Conservation (phyloP, 805 yeast species). For the Kodamaea leandrae region DNA sequence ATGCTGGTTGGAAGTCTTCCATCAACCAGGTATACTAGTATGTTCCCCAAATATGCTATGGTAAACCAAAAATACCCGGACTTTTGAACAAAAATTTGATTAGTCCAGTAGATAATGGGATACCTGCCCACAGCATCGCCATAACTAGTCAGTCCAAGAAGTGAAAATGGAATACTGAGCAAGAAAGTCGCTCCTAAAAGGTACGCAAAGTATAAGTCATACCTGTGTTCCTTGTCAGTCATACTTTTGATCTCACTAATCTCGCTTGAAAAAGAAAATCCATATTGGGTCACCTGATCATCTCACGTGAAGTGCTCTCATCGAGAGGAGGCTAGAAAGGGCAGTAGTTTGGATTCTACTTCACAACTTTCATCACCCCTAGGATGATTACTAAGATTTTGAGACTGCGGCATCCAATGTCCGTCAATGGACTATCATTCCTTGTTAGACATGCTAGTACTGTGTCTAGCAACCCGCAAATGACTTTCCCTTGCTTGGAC, state of each 20-base stretch:
- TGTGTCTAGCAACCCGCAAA: constrained; percentile 47
- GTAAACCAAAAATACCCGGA: constrained; percentile 34
- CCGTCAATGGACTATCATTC: neutral
- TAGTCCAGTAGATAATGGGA: constrained; percentile 14
- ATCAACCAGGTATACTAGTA: constrained; percentile 9
- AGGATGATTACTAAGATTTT: neutral
- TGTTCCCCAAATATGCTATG: constrained; percentile 15
- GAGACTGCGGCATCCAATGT: neutral
- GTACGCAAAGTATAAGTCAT: neutral
- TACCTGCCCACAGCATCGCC: constrained; percentile 13
- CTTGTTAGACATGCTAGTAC: neutral
- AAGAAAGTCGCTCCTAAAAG: constrained; percentile 15
- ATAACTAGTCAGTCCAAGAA: constrained; percentile 12
- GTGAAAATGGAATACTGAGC: constrained; percentile 23
- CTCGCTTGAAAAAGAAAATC: neutral
- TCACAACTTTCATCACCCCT: neutral
- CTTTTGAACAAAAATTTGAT: constrained; percentile 23
- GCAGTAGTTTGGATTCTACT: neutral
- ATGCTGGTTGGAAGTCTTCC: constrained; percentile 7
- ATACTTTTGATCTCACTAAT: neutral
- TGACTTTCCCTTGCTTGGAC: constrained; percentile 85
- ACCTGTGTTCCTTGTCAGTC: neutral
- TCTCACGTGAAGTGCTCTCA: neutral
- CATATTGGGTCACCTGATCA: neutral
- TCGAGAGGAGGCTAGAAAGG: neutral